Evolutionary conservation across 352 stramenopile genomes (phyloP).

Genomic region (Thalassiosira mediterranea): DNA sequence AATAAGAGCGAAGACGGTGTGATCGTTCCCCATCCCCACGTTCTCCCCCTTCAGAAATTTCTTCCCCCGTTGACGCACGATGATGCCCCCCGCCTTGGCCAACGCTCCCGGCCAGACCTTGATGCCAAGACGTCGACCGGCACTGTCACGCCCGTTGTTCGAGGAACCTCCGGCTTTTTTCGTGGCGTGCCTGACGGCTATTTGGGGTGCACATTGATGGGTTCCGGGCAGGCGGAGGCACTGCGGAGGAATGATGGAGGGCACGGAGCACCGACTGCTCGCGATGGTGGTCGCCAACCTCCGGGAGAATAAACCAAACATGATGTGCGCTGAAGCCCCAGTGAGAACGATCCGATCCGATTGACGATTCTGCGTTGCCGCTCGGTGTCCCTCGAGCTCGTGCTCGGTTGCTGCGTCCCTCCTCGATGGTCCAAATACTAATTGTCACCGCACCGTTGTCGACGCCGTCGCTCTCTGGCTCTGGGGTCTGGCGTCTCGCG

Average conservation of each 20-base stretch:
- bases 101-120: slow-evolving; percentile 94
- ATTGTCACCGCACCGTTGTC: too few relatives aligned
- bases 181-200: slow-evolving; percentile 81
- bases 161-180: slow-evolving; percentile 97
- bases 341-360: too few relatives aligned
- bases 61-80: slow-evolving; percentile 96
- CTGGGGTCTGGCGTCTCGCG: too few relatives aligned
- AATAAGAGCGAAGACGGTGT: slow-evolving; percentile 81
- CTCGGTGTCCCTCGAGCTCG: too few relatives aligned
- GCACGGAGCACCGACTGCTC: not conserved
- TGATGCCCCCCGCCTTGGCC: slow-evolving; percentile 95
- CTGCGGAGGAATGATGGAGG: not conserved
- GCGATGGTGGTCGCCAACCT: not conserved
- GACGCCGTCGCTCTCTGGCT: too few relatives aligned
- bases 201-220: slow-evolving; percentile 9
- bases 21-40: slow-evolving; percentile 88
- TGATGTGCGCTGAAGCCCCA: too few relatives aligned
- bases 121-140: slow-evolving; percentile 94
- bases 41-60: slow-evolving; percentile 94
- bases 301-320: not conserved
- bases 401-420: too few relatives aligned
- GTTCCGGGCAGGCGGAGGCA: not conserved
- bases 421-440: too few relatives aligned
- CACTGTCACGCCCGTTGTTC: slow-evolving; percentile 97
- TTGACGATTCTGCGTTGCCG: too few relatives aligned